Conservation (phyloP, 805 yeast genomes). For the Lipomyces kockii region DNA sequence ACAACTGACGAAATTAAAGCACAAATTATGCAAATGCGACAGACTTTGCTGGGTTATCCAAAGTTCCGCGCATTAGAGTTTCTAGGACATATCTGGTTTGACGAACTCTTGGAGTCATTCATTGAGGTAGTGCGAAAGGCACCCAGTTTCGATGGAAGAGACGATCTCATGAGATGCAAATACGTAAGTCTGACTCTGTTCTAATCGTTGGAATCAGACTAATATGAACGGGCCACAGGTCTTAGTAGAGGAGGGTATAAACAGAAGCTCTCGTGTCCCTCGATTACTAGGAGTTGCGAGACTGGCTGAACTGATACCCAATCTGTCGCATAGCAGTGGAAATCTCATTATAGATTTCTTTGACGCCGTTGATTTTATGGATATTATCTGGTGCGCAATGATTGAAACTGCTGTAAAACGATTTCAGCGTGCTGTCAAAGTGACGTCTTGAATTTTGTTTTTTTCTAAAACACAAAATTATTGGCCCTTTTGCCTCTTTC, state of each 20-base stretch:
- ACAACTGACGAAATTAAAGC: too few relatives aligned
- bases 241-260: background rate
- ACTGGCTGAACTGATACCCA: background rate
- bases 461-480: too few relatives aligned
- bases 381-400: background rate
- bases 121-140: background rate
- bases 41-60: too few relatives aligned
- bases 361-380: background rate
- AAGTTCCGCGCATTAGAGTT: background rate
- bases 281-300: background rate
- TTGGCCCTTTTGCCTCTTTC: too few relatives aligned
- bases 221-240: background rate
- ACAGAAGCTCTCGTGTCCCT: background rate
- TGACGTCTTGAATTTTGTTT: too few relatives aligned
- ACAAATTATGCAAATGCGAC: background rate
- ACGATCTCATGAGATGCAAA: background rate
- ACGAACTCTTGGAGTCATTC: background rate
- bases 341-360: background rate
- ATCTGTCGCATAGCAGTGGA: background rate
- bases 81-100: background rate
- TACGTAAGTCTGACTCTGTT: background rate
- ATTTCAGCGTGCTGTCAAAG: background rate
- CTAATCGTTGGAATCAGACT: background rate
- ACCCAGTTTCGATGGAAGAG: background rate
- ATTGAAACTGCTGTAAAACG: background rate